A percentile compares a stretch with the other conserved stretches of the same genome.
Conservation (phyloP, 805 yeast species). For the Maudiozyma barnettii region DNA sequence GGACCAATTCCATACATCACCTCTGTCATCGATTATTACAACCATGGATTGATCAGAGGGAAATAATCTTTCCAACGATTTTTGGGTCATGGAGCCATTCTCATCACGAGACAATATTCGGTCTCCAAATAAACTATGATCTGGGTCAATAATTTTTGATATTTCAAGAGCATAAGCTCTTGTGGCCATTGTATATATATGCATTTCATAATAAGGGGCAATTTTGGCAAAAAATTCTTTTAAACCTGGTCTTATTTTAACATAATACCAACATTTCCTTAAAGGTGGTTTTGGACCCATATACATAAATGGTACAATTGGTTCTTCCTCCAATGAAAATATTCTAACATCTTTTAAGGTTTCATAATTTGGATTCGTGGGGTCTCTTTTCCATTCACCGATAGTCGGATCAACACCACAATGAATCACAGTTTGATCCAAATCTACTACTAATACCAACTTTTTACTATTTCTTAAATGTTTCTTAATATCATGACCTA, state of each 20-base stretch:
- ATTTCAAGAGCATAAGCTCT: slow-evolving; percentile 84
- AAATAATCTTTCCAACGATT: slow-evolving; percentile 76
- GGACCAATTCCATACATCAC: slow-evolving; percentile 99
- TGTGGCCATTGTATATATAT: slow-evolving; percentile 97
- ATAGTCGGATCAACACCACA: slow-evolving; percentile 97
- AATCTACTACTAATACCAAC: slow-evolving; percentile 84
- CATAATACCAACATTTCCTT: slow-evolving; percentile 76
- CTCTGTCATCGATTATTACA: slow-evolving; percentile 91
- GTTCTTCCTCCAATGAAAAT: slow-evolving; percentile 71
- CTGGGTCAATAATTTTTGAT: slow-evolving; percentile 86
- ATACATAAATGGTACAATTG: slow-evolving; percentile 47
- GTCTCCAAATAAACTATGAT: slow-evolving; percentile 78
- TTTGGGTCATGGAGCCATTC: slow-evolving; percentile 84
- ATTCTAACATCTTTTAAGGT: slow-evolving; percentile 73
- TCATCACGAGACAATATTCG: slow-evolving; percentile 89
- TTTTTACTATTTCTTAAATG: slow-evolving; percentile 54
- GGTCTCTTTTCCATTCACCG: slow-evolving; percentile 90
- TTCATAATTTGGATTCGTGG: slow-evolving; percentile 72
- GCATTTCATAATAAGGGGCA: slow-evolving; percentile 69
- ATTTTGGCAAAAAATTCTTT: slow-evolving; percentile 58
- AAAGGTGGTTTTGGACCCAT: slow-evolving; percentile 51
- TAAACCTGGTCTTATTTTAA: slow-evolving; percentile 84
- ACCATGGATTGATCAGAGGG: slow-evolving; percentile 97
- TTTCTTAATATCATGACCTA: slow-evolving; percentile 59
- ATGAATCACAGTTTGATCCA: slow-evolving; percentile 95